Evolutionary conservation across 192 early-diverging fungal genomes (phyloP).

Genomic region (Coemansia sp.): DNA sequence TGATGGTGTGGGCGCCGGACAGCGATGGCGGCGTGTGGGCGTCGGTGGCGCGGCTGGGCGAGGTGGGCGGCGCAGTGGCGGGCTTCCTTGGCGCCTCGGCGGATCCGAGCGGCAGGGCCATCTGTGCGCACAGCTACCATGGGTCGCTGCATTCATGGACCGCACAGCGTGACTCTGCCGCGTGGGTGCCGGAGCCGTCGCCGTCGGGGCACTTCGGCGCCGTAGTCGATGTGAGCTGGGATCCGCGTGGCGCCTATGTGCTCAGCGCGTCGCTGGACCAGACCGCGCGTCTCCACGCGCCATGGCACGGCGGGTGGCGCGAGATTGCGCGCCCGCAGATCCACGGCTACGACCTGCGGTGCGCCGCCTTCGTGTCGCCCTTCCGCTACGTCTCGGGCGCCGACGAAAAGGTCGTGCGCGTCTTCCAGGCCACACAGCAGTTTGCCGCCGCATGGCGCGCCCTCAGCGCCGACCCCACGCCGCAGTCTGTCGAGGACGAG

Average conservation of each 20-base stretch:
- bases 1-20: conserved; percentile 90
- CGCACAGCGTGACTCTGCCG: not conserved
- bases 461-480: not conserved
- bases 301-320: conserved; percentile 80
- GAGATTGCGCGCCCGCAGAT: conserved; percentile 94
- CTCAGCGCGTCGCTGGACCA: conserved; percentile 84
- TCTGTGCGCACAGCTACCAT: conserved; percentile 77
- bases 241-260: conserved; percentile 68
- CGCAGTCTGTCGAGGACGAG: not conserved
- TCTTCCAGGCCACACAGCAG: conserved; percentile 81
- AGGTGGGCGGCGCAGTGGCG: conserved; percentile 76
- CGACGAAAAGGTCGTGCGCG: conserved; percentile 92
- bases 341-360: conserved; percentile 93
- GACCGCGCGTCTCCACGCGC: conserved; percentile 80
- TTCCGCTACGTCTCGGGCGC: conserved; percentile 84
- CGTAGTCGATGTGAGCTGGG: conserved; percentile 84
- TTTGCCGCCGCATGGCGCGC: conserved; percentile 68
- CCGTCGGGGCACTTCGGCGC: conserved; percentile 80
- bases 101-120: conserved; percentile 60
- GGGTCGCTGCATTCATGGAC: conserved; percentile 87
- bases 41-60: conserved; percentile 81
- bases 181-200: conserved; percentile 71
- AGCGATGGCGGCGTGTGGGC: conserved; percentile 79
- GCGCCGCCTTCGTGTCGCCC: conserved; percentile 72
- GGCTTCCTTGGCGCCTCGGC: conserved; percentile 83